A percentile compares a stretch with the other conserved stretches of the same genome.
phyloP scores from a whole-genome alignment of 805 yeast species.

The Ogataea pignaliae region DNA sequence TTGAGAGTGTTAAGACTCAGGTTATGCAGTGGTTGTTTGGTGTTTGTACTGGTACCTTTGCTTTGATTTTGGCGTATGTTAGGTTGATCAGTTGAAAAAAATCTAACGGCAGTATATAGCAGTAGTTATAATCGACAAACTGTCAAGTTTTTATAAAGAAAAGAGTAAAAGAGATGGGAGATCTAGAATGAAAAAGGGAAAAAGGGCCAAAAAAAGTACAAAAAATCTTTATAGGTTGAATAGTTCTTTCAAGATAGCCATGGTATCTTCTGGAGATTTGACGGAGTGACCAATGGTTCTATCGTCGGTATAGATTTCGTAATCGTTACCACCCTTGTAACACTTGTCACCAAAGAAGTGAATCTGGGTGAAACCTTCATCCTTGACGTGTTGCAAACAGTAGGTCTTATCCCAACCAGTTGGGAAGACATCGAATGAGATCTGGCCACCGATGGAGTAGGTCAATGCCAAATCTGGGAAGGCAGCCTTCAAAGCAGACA shows the following conservation, averaged over 20 bases:
- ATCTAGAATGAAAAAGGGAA: not conserved
- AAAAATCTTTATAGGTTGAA: constrained; percentile 45
- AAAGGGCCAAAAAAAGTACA: no score
- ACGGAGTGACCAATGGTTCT: constrained; percentile 98
- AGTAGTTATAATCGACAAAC: not conserved
- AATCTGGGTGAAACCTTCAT: constrained; percentile 79
- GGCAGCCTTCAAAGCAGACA: constrained; percentile 73
- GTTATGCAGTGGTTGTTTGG: constrained; percentile 98
- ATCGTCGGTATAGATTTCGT: constrained; percentile 85
- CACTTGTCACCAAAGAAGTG: constrained; percentile 99
- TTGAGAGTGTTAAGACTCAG: constrained; percentile 91
- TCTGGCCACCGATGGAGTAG: constrained; percentile 98
- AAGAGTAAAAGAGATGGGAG: not conserved
- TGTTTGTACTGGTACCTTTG: constrained; percentile 97
- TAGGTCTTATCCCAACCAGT: constrained; percentile 99
- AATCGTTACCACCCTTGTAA: constrained; percentile 97
- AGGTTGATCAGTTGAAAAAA: constrained; percentile 48
- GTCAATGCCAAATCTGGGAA: constrained; percentile 85
- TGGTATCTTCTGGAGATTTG: constrained; percentile 83
- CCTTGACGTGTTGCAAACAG: constrained; percentile 86
- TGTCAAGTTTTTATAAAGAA: not conserved
- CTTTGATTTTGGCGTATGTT: constrained; percentile 86
- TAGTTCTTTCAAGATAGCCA: constrained; percentile 74
- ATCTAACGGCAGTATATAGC: not conserved
- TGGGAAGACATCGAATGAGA: constrained; percentile 99